A percentile compares a stretch with the other conserved stretches of the same genome.
Conservation (phyloP, 805 yeast genomes). For the Millerago galiae region DNA sequence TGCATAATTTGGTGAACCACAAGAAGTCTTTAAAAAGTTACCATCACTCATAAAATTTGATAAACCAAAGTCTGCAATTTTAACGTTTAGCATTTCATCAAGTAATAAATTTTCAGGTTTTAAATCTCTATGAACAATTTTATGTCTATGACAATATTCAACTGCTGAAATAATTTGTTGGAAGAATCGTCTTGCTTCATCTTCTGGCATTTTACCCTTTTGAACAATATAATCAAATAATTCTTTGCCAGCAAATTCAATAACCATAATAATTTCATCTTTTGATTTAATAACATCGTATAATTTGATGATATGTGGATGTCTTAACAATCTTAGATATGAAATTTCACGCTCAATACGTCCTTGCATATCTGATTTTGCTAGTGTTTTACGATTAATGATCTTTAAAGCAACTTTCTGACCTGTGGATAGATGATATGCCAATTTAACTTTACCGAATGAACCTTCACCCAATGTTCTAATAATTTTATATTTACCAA, state of each 20-base stretch:
- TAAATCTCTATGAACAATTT: conserved; percentile 92
- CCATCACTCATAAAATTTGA: conserved; percentile 98
- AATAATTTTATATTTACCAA: conserved; percentile 90
- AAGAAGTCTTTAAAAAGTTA: conserved; percentile 85
- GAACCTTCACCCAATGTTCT: conserved; percentile 95
- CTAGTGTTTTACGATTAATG: conserved; percentile 85
- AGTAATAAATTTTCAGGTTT: conserved; percentile 90
- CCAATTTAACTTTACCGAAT: conserved; percentile 91
- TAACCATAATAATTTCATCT: conserved; percentile 95
- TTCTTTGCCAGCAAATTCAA: conserved; percentile 95
- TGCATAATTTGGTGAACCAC: conserved; percentile 96
- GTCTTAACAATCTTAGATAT: conserved; percentile 79
- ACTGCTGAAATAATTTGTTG: conserved; percentile 96
- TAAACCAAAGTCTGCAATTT: conserved; percentile 93
- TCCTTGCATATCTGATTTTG: conserved; percentile 96
- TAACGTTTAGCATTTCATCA: conserved; percentile 86
- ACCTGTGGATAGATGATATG: conserved; percentile 84
- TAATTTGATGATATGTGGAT: conserved; percentile 92
- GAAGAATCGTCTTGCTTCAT: conserved; percentile 87
- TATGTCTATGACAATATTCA: conserved; percentile 93
- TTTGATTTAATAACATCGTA: conserved; percentile 93
- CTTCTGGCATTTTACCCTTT: conserved; percentile 86
- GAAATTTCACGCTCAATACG: conserved; percentile 92
- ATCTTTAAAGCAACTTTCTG: conserved; percentile 90
- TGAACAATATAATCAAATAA: conserved; percentile 93